These are phyloP conservation scores for Teunomyces gatunensis DNA, from an alignment of 805 yeast genomes.

Conservation along the genomic window DNA sequence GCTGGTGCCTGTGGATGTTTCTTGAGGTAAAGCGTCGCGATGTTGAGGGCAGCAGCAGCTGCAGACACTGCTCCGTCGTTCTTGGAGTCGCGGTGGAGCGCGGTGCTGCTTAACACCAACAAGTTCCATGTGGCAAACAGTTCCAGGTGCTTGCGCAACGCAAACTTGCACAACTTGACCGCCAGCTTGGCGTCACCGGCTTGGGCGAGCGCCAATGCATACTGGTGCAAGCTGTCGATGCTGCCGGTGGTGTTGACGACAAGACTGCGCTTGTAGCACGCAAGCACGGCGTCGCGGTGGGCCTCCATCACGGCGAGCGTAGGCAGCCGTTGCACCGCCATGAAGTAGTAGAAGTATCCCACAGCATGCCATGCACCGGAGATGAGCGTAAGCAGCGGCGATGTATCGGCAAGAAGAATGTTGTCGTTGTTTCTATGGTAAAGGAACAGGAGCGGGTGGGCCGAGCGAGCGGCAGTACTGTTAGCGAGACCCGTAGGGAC, in stretches of 20 bases:
- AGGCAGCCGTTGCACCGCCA: conserved; percentile 25
- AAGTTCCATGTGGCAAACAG: conserved; percentile 66
- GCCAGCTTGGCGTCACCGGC: conserved; percentile 43
- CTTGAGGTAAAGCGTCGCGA: conserved; percentile 31
- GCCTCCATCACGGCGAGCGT: conserved; percentile 15
- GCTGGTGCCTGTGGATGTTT: not conserved
- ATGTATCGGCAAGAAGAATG: conserved; percentile 23
- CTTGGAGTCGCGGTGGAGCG: conserved; percentile 39
- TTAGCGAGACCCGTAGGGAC: no score
- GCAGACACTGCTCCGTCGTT: not conserved
- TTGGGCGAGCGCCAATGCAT: conserved; percentile 49
- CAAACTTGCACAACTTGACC: conserved; percentile 44
- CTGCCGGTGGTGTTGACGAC: conserved; percentile 37
- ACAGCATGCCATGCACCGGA: conserved; percentile 38
- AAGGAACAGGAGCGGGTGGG: conserved; percentile 29
- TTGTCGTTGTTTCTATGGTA: conserved; percentile 34
- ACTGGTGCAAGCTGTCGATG: conserved; percentile 35
- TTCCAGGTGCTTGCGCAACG: conserved; percentile 51
- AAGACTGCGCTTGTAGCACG: conserved; percentile 34
- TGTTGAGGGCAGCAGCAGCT: conserved; percentile 26
- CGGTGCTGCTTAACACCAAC: conserved; percentile 59
- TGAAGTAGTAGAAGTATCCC: conserved; percentile 30
- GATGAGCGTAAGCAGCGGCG: conserved; percentile 25
- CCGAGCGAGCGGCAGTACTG: not conserved
- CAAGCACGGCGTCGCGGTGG: conserved; percentile 16